Evolutionary conservation across 2,329 filamentous ascomycete species (phyloP), one percentile per base, ranked within the genome.

Genomic region (Colletotrichum lupini): DNA sequence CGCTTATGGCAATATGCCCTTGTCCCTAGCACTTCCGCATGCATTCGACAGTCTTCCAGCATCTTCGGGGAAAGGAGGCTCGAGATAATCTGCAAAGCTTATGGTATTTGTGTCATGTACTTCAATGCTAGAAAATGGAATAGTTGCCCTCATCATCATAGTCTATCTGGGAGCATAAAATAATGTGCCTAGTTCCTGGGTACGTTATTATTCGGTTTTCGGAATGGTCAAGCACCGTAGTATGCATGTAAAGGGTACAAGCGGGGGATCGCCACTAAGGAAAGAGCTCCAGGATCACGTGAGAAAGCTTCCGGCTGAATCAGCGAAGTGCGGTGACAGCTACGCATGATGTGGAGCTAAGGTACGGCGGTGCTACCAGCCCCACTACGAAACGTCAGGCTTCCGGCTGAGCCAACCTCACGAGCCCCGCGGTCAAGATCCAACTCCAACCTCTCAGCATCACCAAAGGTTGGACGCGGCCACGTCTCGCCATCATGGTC

Each of bases 331-430:
- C 67, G 55, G 46, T 70, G 60, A 73, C 55, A 73, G 67, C 67
- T 70, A 62, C 14, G 59, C 57, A 37, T 16, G 30, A 64, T 56
- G 61, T 65, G 70, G 60, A 70, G 67, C 67, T 68, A 22, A 49
- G 42, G 32, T 73, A 57, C 66, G 68, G 73, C 66, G 68, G 62
- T 75, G 69, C 73, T 75, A 58, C 22, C 67, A 60, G 76, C 80
- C 81, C 81, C 81, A 77, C 76, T 74, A 69, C 66, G 74, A 79
- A 78, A 82, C 80, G 79, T 82, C 81, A 81, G 76, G 76, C 75
- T 73, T 75, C 77, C 76, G 80, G 77, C 78, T 79, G 73, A 76
- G 76, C 77, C 73, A 74, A 68, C 68, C 68, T 74, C 73, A 60
- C 70, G 67, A 73, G 74, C 75, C 71, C 69, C 73, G 68, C 74